Base-by-base conservation (phyloP, 148 eudicot species). In the Spergularia marina region DNA sequence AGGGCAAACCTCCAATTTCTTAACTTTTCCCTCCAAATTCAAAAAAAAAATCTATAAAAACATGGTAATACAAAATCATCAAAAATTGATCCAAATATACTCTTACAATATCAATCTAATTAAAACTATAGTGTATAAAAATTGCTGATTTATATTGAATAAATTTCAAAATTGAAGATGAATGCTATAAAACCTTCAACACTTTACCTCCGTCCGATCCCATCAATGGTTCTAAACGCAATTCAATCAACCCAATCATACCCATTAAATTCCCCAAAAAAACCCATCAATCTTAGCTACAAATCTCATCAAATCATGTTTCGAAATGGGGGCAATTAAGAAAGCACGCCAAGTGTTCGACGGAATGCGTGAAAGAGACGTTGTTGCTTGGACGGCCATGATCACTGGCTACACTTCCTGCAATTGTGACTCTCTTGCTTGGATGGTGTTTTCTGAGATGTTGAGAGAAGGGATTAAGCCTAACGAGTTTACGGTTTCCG, bases 311-410 rank as follows among this genome's bases (percentile, higher is more conserved):
- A 91, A 83, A n/a, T 87, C 91, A 0, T 91, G 84, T 68, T 89
- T 90, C 8, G 82, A 88, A 1, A 79, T 68, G 81, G 97, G 96
- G 20, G 75, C 76, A 4, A 21, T 86, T 39, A 66, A 60, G 6
- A 84, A 92, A 68, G 98, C 98, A 62, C 90, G 91, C 58, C 44
- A 17, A 20, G 87, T 94, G 91, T 94, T 94, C 83, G 96, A 94
- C 44, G 89, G 92, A 90, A 92, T 94, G 97, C 93, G 92, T 68
- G 87, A 89, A 7, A 79, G 91, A 89, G 98, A 94, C 63, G 91
- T 90, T 56, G 93, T 94, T 67, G 79, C 89, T 2, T 94, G 98
- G 98, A 89, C 98, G 2, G 83, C 93, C 80, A 87, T 94, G 97
- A 90, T 94, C 41, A 74, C 87, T 52, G 98, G 96, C 15, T 91